phyloP scores from a whole-genome alignment of 2,329 filamentous ascomycete species.

The Esteya vermicola region DNA sequence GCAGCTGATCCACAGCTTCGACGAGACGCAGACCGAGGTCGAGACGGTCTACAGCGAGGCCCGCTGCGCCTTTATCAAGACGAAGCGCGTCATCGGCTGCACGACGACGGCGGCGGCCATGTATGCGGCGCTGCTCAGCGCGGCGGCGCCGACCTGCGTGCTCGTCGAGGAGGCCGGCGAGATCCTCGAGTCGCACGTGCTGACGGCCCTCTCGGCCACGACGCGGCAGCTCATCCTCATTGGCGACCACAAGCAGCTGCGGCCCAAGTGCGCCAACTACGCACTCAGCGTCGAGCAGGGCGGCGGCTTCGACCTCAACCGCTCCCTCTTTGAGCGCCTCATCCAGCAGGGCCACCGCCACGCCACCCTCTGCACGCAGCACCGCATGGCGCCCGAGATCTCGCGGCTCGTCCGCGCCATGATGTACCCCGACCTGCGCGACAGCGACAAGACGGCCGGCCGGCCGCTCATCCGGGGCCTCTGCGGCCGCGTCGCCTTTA shows the following conservation, averaged over 20 bases:
- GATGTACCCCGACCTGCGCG: constrained; percentile 48
- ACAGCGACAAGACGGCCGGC: constrained; percentile 31
- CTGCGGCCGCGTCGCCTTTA: constrained; percentile 44
- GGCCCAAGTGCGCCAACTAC: constrained; percentile 52
- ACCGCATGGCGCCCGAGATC: constrained; percentile 56
- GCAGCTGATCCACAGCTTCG: background rate
- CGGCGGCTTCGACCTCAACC: constrained; percentile 50
- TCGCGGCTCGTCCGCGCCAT: constrained; percentile 30
- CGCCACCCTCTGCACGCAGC: constrained; percentile 43
- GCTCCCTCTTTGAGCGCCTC: constrained; percentile 55
- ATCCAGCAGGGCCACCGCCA: constrained; percentile 39
- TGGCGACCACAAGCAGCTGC: constrained; percentile 59
- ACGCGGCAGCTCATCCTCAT: constrained; percentile 55
- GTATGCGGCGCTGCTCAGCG: constrained; percentile 37
- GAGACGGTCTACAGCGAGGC: constrained; percentile 22
- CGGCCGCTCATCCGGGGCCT: constrained; percentile 40
- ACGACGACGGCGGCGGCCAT: constrained; percentile 60
- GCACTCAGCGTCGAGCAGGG: constrained; percentile 47
- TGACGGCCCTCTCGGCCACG: constrained; percentile 38
- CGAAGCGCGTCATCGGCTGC: constrained; percentile 49
- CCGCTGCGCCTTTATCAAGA: constrained; percentile 1
- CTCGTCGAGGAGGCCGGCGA: constrained; percentile 63
- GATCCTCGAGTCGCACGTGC: constrained; percentile 52
- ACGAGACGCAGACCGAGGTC: background rate
- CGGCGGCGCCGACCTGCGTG: constrained; percentile 41